phyloP scores from a whole-genome alignment of 345 rosid species.

The Gossypioides kirkii region DNA sequence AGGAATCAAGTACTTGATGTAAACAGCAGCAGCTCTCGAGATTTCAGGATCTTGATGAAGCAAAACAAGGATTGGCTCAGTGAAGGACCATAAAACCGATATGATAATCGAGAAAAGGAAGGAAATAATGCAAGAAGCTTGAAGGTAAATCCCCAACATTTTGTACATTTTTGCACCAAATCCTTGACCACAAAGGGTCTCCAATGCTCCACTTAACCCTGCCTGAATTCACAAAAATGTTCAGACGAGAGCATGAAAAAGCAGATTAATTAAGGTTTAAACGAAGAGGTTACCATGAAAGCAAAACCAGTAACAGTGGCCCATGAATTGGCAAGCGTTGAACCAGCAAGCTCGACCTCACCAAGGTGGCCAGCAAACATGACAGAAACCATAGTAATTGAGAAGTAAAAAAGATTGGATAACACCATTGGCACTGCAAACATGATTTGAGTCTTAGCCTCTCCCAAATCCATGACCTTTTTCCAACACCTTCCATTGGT shows the following conservation, averaged over 20 bases:
- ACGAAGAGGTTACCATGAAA: conserved; percentile 38
- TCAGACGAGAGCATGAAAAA: background rate
- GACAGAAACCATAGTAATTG: conserved; percentile 60
- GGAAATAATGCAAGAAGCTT: conserved; percentile 68
- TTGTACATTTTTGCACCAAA: conserved; percentile 66
- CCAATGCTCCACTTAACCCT: conserved; percentile 79
- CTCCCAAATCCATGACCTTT: conserved; percentile 40
- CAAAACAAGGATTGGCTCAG: conserved; percentile 42
- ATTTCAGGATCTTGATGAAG: conserved; percentile 58
- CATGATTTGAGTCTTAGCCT: conserved; percentile 47
- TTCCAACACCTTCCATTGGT: conserved; percentile 25
- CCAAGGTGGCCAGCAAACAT: conserved; percentile 85
- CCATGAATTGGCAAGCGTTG: conserved; percentile 91
- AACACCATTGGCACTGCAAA: conserved; percentile 70
- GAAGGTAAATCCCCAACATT: conserved; percentile 65
- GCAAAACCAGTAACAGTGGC: conserved; percentile 69
- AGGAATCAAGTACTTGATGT: conserved; percentile 54
- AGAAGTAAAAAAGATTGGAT: conserved; percentile 47
- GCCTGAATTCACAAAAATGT: conserved; percentile 23
- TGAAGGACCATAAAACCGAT: conserved; percentile 55
- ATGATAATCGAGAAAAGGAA: conserved; percentile 42
- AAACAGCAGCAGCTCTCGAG: conserved; percentile 49
- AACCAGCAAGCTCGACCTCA: conserved; percentile 63
- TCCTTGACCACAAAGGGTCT: conserved; percentile 86
- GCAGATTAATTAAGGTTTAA: background rate